Base-by-base conservation (phyloP, 2,329 filamentous ascomycete genomes). In the Sporothrix sp. region DNA sequence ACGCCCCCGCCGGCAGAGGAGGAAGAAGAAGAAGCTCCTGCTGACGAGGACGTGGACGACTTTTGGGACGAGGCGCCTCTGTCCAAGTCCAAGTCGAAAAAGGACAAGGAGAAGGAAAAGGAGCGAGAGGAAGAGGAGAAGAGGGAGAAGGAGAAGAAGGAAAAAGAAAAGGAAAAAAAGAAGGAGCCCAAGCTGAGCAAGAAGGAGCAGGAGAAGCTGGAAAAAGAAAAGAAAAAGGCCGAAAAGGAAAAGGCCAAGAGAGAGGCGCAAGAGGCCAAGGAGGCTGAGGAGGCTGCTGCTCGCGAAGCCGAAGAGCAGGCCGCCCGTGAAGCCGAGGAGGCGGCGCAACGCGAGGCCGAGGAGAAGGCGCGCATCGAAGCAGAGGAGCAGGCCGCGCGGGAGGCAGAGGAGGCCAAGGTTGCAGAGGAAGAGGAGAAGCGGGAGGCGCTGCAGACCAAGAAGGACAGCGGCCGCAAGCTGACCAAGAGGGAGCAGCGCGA, bases 131-230 rank as follows among this genome's bases (percentile, higher is more conserved):
- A n/a, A n/a, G n/a, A n/a, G n/a, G n/a, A n/a, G n/a, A n/a, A n/a
- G n/a, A n/a, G n/a, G 56, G 68, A 72, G 52, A 73, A 68, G 55
- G 62, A 65, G n/a, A 63, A 60, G 44, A 58, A 62, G 20, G 52
- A 56, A 8, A 56, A 57, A 25, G 55, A 62, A 30, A 62, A 67
- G 56, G 55, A 59, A 21, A 65, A 66, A 39, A 63, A 68, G 30
- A 67, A 72, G 54, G 66, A 69, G 48, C 64, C 66, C 8, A 75
- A 71, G 59, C 62, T 75, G 37, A 70, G 61, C 60, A 71, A 73
- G 57, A 75, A 71, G 53, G 74, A 76, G 58, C 67, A 71, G 16
- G 71, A 72, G 58, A 73, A 73, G 58, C 71, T 74, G 20, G 72
- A 75, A 48, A 72, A 66, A 49, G 60, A 64, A 39, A 63, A 63